These are phyloP conservation scores for Grifola frondosa DNA, from an alignment of 1,284 basidiomycete species.

Conservation along the genomic window DNA sequence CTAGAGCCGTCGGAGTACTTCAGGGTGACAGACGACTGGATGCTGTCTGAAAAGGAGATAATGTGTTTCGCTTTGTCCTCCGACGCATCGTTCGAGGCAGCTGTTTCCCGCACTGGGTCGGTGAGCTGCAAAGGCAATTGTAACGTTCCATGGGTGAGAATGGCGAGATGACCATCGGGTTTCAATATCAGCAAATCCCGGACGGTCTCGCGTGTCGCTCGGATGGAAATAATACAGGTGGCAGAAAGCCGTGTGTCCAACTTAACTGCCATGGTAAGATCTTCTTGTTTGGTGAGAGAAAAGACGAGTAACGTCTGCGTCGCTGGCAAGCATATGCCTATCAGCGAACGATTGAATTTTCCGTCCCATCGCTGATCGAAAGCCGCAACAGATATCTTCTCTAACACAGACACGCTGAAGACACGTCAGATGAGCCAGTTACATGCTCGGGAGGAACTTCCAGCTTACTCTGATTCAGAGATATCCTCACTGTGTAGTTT, in stretches of 20 bases:
- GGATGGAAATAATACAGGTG: constrained; percentile 55
- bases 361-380: constrained; percentile 72
- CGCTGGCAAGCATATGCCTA: constrained; percentile 58
- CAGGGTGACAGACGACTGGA: constrained; percentile 28
- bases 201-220: constrained; percentile 58
- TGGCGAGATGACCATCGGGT: constrained; percentile 46
- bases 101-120: no score
- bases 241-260: constrained; percentile 44
- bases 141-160: constrained; percentile 62
- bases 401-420: constrained; percentile 23
- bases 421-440: constrained; percentile 5
- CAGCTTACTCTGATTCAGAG: constrained; percentile 49
- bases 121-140: constrained; percentile 42
- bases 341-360: constrained; percentile 44
- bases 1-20: constrained; percentile 20
- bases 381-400: constrained; percentile 49
- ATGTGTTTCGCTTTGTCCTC: constrained; percentile 24
- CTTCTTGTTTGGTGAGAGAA: constrained; percentile 39
- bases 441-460: constrained; percentile 5
- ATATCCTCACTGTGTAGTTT: constrained; percentile 53
- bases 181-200: constrained; percentile 70
- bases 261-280: constrained; percentile 43
- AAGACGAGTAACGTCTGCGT: constrained; percentile 51
- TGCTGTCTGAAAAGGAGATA: constrained; percentile 22
- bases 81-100: constrained; percentile 41